Conservation (phyloP, 768 basidiomycete genomes). For the Rhodotorula kratochvilovae region DNA sequence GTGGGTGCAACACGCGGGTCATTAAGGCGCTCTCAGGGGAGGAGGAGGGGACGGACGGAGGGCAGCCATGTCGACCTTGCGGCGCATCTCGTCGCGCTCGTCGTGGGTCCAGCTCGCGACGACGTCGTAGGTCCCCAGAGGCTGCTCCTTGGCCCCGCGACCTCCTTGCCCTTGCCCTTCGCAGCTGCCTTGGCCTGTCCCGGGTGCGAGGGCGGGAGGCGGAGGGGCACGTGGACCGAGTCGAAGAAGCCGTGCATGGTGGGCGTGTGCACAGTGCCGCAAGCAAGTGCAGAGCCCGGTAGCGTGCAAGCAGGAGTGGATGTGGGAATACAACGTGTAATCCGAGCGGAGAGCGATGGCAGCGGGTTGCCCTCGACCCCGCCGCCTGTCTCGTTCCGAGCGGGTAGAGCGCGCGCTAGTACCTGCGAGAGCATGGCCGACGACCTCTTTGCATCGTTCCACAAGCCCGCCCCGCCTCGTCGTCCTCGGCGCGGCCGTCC, state of each 20-base stretch:
- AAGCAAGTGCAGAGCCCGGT: too few relatives aligned
- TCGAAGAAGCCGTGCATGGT: constrained; percentile 35
- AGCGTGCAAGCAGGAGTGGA: too few relatives aligned
- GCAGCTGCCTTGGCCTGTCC: not conserved
- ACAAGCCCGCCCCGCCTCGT: constrained; percentile 15
- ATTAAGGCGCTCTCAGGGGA: not conserved
- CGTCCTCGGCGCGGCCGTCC: not conserved
- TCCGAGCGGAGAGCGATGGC: not conserved
- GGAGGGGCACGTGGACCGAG: constrained; percentile 31
- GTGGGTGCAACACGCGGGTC: not conserved
- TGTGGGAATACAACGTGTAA: too few relatives aligned
- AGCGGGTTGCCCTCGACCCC: too few relatives aligned
- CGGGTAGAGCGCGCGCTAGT: not conserved
- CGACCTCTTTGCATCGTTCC: constrained; percentile 29
- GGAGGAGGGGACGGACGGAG: constrained; percentile 7
- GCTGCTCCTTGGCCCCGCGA: not conserved
- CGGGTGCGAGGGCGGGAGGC: constrained; percentile 15
- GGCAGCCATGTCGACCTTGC: constrained; percentile 26
- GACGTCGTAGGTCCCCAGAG: constrained; percentile 16
- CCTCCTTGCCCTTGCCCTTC: constrained; percentile 26
- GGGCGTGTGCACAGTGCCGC: not conserved
- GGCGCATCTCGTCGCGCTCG: constrained; percentile 15
- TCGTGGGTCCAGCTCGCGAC: constrained; percentile 17
- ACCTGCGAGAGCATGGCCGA: constrained; percentile 13
- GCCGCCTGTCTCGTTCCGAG: too few relatives aligned